phyloP scores from a whole-genome alignment of 352 stramenopile species.

The Globisporangium iwayamae region DNA sequence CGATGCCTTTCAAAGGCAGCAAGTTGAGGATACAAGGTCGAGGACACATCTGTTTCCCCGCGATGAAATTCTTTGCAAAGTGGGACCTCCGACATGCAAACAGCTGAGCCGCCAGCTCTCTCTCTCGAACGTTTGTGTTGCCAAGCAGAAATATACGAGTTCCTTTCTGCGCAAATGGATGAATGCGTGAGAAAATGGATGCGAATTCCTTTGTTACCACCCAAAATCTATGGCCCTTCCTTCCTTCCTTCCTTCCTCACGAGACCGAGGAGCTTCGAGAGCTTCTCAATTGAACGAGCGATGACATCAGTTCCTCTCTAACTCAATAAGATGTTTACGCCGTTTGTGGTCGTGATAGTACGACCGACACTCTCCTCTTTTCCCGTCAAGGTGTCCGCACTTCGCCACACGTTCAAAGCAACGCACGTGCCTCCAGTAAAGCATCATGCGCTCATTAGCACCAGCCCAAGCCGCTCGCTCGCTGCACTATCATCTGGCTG shows the following conservation, averaged over 20 bases:
- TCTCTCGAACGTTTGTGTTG: constrained; percentile 1
- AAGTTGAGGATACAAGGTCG: constrained; percentile 6
- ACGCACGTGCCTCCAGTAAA: no score
- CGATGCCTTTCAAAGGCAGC: no score
- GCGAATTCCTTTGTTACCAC: neutral
- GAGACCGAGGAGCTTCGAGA: neutral
- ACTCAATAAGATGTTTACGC: neutral
- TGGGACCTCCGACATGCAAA: neutral
- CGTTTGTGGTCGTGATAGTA: neutral
- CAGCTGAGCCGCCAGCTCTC: neutral
- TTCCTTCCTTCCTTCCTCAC: neutral
- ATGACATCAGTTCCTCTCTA: neutral
- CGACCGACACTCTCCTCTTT: neutral
- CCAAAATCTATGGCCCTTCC: neutral
- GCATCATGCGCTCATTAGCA: no score
- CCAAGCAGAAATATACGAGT: constrained; percentile 5
- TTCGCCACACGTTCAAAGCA: neutral
- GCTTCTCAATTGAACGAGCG: neutral
- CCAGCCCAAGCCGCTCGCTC: no score
- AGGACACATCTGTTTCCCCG: neutral
- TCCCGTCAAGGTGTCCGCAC: no score
- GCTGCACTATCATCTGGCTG: no score
- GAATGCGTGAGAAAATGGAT: no score
- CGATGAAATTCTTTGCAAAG: neutral
- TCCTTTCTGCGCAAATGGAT: no score